Percentiles rank a stretch among this genome's conserved stretches.
Conservation (phyloP, 148 eudicot species). For the Rhododendron ferrugineum region DNA sequence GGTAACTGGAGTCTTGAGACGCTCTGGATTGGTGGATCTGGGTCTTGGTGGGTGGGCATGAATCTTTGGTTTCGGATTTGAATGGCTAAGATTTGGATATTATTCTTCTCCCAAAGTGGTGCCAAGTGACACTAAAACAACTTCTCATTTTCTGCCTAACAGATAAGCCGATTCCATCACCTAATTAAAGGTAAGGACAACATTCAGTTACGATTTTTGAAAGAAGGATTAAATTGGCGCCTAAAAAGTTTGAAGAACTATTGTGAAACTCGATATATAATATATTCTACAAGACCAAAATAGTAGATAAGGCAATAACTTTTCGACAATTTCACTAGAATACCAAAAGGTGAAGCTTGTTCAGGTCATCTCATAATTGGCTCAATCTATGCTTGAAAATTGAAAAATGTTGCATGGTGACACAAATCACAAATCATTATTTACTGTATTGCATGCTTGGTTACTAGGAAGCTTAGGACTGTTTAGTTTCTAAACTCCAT, state of each 20-base stretch:
- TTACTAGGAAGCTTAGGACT: background rate
- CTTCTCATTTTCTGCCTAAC: background rate
- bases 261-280: background rate
- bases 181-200: background rate
- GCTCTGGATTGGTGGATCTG: background rate
- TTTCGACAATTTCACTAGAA: background rate
- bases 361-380: background rate
- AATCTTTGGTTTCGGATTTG: background rate
- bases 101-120: background rate
- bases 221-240: background rate
- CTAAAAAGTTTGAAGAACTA: background rate
- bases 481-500: background rate
- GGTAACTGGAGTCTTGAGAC: background rate
- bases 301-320: background rate
- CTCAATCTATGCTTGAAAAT: background rate
- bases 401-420: background rate
- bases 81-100: background rate
- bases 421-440: background rate
- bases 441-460: background rate
- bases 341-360: background rate
- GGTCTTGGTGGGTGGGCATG: background rate
- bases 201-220: background rate
- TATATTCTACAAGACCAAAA: background rate
- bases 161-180: background rate
- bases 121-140: background rate